Conservation (phyloP, 2,329 filamentous ascomycete genomes). For the Phoma sp. region DNA sequence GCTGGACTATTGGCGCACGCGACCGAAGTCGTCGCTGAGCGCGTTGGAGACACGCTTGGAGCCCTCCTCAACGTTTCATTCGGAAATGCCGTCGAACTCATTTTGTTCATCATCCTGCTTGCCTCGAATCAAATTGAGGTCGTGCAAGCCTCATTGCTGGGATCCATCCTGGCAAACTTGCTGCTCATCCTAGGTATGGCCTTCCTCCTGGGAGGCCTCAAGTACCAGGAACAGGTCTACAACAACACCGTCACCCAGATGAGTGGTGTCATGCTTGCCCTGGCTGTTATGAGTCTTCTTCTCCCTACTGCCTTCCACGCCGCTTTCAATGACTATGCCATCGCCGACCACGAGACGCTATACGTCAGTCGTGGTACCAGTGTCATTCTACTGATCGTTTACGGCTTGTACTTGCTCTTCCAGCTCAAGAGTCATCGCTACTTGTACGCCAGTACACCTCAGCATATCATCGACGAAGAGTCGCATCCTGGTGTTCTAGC, state of each 20-base stretch:
- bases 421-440: constrained; percentile 92
- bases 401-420: constrained; percentile 83
- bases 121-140: constrained; percentile 80
- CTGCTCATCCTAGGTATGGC: constrained; percentile 91
- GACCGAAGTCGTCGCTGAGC: constrained; percentile 58
- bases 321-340: constrained; percentile 70
- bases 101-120: constrained; percentile 57
- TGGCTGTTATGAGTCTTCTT: constrained; percentile 88
- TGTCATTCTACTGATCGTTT: constrained; percentile 83
- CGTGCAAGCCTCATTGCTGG: constrained; percentile 87
- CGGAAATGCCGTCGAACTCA: constrained; percentile 61
- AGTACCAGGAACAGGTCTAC: constrained; percentile 91
- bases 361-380: constrained; percentile 90
- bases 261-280: constrained; percentile 89
- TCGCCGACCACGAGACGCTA: constrained; percentile 75
- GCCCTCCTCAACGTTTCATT: constrained; percentile 61
- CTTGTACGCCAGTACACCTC: constrained; percentile 89
- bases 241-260: constrained; percentile 96
- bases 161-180: constrained; percentile 88
- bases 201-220: constrained; percentile 84
- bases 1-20: constrained; percentile 59
- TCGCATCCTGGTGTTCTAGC: constrained; percentile 84
- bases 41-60: constrained; percentile 58
- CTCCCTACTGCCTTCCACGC: constrained; percentile 93
- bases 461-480: constrained; percentile 92